Base-by-base conservation (phyloP, 2,329 filamentous ascomycete genomes). In the Calonectria henricotiae region DNA sequence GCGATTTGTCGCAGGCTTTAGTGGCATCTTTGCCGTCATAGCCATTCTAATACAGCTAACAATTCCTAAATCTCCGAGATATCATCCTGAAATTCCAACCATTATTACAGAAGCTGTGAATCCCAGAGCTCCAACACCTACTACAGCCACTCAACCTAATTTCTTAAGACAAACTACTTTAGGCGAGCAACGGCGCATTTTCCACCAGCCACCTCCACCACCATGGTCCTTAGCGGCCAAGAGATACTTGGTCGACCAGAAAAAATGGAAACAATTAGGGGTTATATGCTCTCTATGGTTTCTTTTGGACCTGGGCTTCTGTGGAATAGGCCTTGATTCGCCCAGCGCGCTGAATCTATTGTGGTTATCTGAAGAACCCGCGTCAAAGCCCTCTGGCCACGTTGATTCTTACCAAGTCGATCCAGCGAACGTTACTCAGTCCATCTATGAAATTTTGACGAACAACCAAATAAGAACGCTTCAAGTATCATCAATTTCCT, bases 1-100 rank as follows among this genome's bases (percentile, higher is more conserved):
- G 86, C 78, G 86, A 23, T 85, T 85, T 79, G 83, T 87, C 1
- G 82, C 86, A 46, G 86, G 85, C 0, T 81, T 88, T 25, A 86
- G 85, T 8, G 84, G 84, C 11, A 75, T 87, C 0, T 85, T 85
- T 1, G 85, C 85, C 3, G 79, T 82, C 9, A 76, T 87, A 17
- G 85, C 86, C 39, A 69, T 69, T 13, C 9, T 47, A 1, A 1
- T 64, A 11, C 62, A 62, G 30, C 32, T 69, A 58, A 83, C 83
- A n/a, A 87, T 88, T 64, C 86, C 86, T 1, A 86, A 88, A 69
- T 85, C 84, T n/a, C 85, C 86, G 0, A 82, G 85, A 20, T 80
- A 76, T 68, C 78, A 79, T 58, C 71, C 76, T 23, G 35, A 51
- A 32, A 30, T 44, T 23, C 55, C 37, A 25, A n/a, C 15, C 23